phyloP scores from a whole-genome alignment of 176 grass and related monocot species.

The Oropetium thomaeum region DNA sequence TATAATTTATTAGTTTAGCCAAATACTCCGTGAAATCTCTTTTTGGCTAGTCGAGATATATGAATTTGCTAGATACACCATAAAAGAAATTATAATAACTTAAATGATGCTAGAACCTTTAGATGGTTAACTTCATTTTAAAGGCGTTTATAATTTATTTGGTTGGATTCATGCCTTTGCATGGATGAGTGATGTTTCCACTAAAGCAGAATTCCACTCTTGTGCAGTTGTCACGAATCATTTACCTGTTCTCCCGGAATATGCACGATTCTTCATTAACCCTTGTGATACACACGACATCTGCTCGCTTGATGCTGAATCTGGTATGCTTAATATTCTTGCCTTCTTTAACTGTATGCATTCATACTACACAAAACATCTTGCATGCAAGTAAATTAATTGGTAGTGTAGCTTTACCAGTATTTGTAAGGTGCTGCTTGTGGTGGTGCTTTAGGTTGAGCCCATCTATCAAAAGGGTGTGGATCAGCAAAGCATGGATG shows the following conservation, averaged over 20 bases:
- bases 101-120: background rate
- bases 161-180: slow-evolving; percentile 6
- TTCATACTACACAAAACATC: background rate
- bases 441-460: slow-evolving; percentile 69
- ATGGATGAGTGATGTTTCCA: slow-evolving; percentile 14
- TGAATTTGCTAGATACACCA: slow-evolving; percentile 1
- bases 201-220: slow-evolving; percentile 41
- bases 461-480: slow-evolving; percentile 99
- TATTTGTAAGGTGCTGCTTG: slow-evolving; percentile 23
- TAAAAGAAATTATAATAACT: background rate
- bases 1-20: background rate
- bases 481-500: slow-evolving; percentile 92
- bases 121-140: background rate
- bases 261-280: slow-evolving; percentile 99
- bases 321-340: slow-evolving; percentile 61
- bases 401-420: background rate
- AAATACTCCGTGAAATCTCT: background rate
- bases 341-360: slow-evolving; percentile 24
- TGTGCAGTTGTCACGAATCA: slow-evolving; percentile 93
- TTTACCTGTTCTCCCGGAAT: slow-evolving; percentile 98
- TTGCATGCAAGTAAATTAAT: slow-evolving; percentile 11
- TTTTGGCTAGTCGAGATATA: background rate
- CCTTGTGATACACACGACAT: slow-evolving; percentile 93
- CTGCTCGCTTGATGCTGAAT: slow-evolving; percentile 97
- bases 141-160: background rate